phyloP scores from a whole-genome alignment of 164 flowering plant genomes.

The Nymphaea colorata region DNA sequence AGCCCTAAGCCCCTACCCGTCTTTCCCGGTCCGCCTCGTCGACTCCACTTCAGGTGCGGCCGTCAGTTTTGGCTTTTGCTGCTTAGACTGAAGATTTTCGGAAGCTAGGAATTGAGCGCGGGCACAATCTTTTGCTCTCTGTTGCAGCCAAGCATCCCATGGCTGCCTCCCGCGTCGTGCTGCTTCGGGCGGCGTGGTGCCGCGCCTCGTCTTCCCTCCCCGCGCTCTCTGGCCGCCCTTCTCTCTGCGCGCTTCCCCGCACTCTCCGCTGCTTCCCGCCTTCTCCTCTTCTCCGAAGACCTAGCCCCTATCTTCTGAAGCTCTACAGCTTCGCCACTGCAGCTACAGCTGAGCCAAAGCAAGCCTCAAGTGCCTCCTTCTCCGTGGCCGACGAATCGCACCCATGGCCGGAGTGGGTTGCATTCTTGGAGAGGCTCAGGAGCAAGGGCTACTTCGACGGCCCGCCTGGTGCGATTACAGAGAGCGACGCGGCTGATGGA shows the following conservation, averaged over 20 bases:
- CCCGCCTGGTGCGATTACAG: constrained; percentile 1
- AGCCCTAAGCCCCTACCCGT: no score
- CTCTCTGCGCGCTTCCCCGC: neutral
- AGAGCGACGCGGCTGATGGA: neutral
- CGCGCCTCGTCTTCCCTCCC: neutral
- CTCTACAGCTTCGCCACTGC: neutral
- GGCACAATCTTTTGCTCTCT: neutral
- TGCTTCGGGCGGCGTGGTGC: neutral
- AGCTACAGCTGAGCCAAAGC: neutral
- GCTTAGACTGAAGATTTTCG: neutral
- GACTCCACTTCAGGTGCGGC: no score
- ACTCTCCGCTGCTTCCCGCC: neutral
- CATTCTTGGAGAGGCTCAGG: constrained; percentile 50
- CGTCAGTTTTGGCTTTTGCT: no score
- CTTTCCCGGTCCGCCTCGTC: no score
- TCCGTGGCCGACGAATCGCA: constrained; percentile 13
- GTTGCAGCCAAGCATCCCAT: neutral
- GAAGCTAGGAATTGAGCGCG: neutral
- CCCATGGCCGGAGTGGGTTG: constrained; percentile 83
- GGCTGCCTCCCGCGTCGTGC: neutral
- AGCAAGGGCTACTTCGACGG: constrained; percentile 40
- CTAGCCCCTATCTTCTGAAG: neutral
- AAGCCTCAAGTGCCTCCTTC: neutral
- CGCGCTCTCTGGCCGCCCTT: neutral
- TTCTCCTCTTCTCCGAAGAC: neutral